A percentile compares a stretch with the other conserved stretches of the same genome.
Evolutionary conservation across 2,329 filamentous ascomycete species (phyloP).

Genomic region (Thyridium curvatum): DNA sequence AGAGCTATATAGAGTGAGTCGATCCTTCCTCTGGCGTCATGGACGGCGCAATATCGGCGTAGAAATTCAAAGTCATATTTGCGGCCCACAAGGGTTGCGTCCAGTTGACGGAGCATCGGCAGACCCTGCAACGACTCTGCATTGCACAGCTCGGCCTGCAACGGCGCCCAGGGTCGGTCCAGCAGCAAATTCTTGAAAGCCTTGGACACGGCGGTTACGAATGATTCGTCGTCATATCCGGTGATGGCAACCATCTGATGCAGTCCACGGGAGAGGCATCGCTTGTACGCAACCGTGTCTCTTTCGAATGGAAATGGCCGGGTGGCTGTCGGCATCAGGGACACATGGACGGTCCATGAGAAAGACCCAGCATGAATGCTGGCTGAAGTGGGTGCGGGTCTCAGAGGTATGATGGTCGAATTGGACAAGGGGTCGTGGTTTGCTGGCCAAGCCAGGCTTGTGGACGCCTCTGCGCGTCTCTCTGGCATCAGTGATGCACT

Average conservation of each 20-base stretch:
- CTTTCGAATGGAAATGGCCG: slow-evolving; percentile 56
- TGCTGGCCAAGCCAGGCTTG: no score
- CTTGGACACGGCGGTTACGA: slow-evolving; percentile 38
- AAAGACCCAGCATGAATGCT: slow-evolving; percentile 10
- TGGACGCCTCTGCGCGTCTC: no score
- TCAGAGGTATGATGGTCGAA: slow-evolving; percentile 14
- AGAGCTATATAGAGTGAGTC: slow-evolving; percentile 56
- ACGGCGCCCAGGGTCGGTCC: slow-evolving; percentile 47
- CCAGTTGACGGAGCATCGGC: slow-evolving; percentile 52
- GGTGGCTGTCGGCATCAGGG: slow-evolving; percentile 45
- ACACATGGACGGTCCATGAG: slow-evolving; percentile 53
- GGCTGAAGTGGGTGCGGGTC: slow-evolving; percentile 11
- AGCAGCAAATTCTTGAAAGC: slow-evolving; percentile 44
- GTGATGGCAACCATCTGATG: slow-evolving; percentile 50
- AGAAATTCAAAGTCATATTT: slow-evolving; percentile 47
- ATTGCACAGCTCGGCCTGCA: slow-evolving; percentile 54
- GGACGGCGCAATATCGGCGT: slow-evolving; percentile 47
- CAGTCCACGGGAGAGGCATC: slow-evolving; percentile 53
- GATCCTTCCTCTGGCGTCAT: slow-evolving; percentile 46
- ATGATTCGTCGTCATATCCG: slow-evolving; percentile 41
- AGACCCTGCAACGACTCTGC: slow-evolving; percentile 46
- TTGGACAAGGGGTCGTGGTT: no score
- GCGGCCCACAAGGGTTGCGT: slow-evolving; percentile 30
- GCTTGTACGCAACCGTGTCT: slow-evolving; percentile 54
- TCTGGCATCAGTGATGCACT: no score